These are phyloP conservation scores for Malus hybrid DNA, from an alignment of 331 rosid species.

Conservation along the genomic window DNA sequence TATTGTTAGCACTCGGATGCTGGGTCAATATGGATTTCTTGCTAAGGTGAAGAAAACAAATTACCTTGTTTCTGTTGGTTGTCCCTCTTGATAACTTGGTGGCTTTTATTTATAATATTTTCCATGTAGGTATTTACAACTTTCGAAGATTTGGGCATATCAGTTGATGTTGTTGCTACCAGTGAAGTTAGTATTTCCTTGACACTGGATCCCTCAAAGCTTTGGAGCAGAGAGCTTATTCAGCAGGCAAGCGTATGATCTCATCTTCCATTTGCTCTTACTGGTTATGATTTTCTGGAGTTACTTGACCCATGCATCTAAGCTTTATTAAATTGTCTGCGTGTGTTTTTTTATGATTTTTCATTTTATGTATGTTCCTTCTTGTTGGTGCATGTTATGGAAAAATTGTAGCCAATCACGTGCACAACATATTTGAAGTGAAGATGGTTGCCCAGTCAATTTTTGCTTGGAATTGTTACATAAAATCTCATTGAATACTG, in stretches of 20 bases:
- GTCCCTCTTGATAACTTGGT: not conserved
- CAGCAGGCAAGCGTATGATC: constrained; percentile 79
- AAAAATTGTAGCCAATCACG: not conserved
- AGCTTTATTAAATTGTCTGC: not conserved
- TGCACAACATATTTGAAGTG: not conserved
- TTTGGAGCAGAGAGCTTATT: constrained; percentile 97
- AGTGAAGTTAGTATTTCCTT: constrained; percentile 97
- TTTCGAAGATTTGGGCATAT: constrained; percentile 92
- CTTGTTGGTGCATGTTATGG: not conserved
- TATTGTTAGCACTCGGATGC: constrained; percentile 97
- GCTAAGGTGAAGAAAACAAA: constrained; percentile 66
- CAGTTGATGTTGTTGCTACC: constrained; percentile 95
- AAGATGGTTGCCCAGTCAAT: not conserved
- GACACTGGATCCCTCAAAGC: constrained; percentile 94
- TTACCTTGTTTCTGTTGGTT: not conserved
- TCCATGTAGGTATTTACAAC: constrained; percentile 69
- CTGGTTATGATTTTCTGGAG: constrained; percentile 6
- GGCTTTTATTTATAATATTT: not conserved
- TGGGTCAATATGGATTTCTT: constrained; percentile 91
- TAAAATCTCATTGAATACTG: constrained; percentile 14
- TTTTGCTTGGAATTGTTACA: not conserved
- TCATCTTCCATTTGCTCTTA: constrained; percentile 9
- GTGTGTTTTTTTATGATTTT: not conserved
- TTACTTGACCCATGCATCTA: not conserved
- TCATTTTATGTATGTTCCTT: not conserved